Evolutionary conservation across 495 filamentous ascomycete genomes (phyloP).

Genomic region (Aspergillus bridgeri): DNA sequence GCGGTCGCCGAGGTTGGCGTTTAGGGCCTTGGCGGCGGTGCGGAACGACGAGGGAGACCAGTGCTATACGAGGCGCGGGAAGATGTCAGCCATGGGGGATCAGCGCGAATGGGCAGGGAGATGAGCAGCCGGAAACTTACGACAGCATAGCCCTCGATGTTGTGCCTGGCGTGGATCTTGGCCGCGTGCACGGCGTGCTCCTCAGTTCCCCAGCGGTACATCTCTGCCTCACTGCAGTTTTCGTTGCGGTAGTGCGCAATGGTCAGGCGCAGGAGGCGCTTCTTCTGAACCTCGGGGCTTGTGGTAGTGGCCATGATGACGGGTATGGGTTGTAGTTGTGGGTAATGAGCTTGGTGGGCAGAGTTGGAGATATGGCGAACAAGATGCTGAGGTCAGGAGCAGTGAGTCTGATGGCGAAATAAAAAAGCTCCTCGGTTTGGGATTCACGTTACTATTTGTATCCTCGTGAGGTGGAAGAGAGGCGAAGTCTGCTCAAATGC

Average conservation of each 20-base stretch:
- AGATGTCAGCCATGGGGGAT: too few relatives aligned
- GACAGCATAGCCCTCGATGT: slow-evolving; percentile 3
- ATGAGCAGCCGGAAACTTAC: background rate
- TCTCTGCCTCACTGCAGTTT: slow-evolving; percentile 1
- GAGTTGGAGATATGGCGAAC: too few relatives aligned
- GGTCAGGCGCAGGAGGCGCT: slow-evolving; percentile 5
- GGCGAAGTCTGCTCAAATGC: too few relatives aligned
- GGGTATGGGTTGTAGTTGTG: too few relatives aligned
- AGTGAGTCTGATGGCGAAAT: too few relatives aligned
- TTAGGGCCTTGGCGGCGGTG: background rate
- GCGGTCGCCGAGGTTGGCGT: background rate
- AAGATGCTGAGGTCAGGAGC: too few relatives aligned
- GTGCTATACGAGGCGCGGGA: too few relatives aligned
- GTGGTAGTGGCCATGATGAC: slow-evolving; percentile 2
- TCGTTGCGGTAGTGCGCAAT: slow-evolving; percentile 3
- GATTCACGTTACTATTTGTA: too few relatives aligned
- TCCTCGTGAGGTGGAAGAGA: too few relatives aligned
- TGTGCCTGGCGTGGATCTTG: slow-evolving; percentile 3
- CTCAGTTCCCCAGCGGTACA: slow-evolving; percentile 2
- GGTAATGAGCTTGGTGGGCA: too few relatives aligned
- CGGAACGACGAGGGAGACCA: slow-evolving; percentile 3
- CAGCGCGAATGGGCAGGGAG: too few relatives aligned
- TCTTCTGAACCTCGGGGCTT: background rate
- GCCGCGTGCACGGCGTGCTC: slow-evolving; percentile 1
- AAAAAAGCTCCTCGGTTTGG: too few relatives aligned